Conservation (phyloP, 2,329 filamentous ascomycete genomes). For the Fusarium coicis region DNA sequence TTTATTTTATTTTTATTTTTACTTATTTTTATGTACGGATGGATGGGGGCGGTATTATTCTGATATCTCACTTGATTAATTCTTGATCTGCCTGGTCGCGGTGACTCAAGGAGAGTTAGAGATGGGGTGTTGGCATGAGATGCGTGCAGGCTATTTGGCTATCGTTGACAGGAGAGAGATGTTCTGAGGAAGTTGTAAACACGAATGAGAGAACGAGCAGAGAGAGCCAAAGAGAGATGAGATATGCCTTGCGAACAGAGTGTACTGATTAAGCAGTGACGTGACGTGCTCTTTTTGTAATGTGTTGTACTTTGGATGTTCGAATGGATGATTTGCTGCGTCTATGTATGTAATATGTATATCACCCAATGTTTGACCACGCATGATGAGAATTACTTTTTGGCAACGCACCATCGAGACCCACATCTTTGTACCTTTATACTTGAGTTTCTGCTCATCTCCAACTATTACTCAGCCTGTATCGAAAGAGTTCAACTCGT, state of each 20-base stretch:
- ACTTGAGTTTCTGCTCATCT: background rate
- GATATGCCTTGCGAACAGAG: constrained; percentile 11
- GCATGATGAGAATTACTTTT: background rate
- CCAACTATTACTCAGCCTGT: background rate
- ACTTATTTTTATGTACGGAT: background rate
- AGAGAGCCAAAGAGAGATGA: constrained; percentile 15
- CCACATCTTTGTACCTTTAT: background rate
- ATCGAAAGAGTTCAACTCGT: background rate
- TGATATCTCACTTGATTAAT: constrained; percentile 38
- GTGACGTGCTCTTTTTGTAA: no score
- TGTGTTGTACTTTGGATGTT: constrained; percentile 2
- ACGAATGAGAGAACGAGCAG: constrained; percentile 26
- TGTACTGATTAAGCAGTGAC: background rate
- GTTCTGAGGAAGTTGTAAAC: constrained; percentile 7
- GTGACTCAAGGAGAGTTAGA: constrained; percentile 26
- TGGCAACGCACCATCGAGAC: background rate
- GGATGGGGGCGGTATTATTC: constrained; percentile 14
- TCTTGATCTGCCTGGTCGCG: constrained; percentile 41
- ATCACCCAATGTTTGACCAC: background rate
- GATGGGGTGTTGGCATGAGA: constrained; percentile 11
- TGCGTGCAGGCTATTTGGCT: constrained; percentile 20
- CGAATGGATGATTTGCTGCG: constrained; percentile 19
- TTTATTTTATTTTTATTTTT: background rate
- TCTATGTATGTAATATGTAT: background rate
- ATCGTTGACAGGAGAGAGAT: background rate